Evolutionary conservation across 192 early-diverging fungal genomes (phyloP).

Genomic region (Backusella tuberculispora): DNA sequence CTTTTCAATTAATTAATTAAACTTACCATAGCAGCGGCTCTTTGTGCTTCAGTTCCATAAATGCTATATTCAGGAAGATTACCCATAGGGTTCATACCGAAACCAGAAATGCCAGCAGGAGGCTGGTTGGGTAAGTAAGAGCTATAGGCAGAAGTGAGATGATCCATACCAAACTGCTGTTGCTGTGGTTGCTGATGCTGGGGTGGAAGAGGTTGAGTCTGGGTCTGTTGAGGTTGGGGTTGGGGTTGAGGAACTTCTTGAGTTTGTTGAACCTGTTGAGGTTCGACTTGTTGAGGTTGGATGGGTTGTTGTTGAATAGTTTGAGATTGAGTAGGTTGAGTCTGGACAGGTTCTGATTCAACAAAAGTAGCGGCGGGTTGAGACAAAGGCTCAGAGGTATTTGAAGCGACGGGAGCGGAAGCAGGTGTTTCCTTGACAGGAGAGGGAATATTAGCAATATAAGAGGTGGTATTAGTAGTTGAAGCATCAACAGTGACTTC

Average conservation of each 20-base stretch:
- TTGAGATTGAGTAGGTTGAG: not conserved
- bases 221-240: constrained; percentile 10
- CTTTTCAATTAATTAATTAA: not conserved
- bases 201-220: constrained; percentile 15
- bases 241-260: constrained; percentile 11
- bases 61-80: constrained; percentile 58
- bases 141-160: constrained; percentile 53
- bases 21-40: constrained; percentile 46
- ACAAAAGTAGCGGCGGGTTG: not conserved
- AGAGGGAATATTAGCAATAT: not conserved
- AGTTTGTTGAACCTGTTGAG: constrained; percentile 14
- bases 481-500: not conserved
- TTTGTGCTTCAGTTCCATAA: constrained; percentile 68
- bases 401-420: not conserved
- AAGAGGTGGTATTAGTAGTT: not conserved
- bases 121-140: constrained; percentile 53
- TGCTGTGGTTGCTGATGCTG: constrained; percentile 53
- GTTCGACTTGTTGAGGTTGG: constrained; percentile 9
- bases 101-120: constrained; percentile 52
- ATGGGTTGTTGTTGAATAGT: constrained; percentile 11
- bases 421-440: not conserved
- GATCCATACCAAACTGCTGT: constrained; percentile 51
- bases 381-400: not conserved
- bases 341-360: not conserved
- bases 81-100: constrained; percentile 59